Base-by-base conservation (phyloP, 2,329 filamentous ascomycete species). In the Penicillium sp. region DNA sequence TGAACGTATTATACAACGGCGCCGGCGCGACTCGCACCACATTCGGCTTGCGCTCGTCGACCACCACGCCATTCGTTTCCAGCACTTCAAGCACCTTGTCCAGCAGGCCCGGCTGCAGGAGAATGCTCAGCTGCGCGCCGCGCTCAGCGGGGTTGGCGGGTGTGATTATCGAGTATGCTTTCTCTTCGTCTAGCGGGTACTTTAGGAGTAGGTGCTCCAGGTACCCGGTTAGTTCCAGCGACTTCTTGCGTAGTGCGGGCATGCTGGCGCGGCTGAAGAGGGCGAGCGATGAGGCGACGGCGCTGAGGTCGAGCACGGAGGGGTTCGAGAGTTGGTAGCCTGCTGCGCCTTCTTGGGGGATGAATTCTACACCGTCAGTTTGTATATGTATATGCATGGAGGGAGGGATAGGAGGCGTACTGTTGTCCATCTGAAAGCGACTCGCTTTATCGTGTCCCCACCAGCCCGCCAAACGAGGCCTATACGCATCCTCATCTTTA, bases 251-350 rank as follows among this genome's bases (percentile, higher is more conserved):
- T 47, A 96, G 72, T 3, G 81, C 81, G 4, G 74, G 68, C 81
- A 96, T 92, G 42, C 75, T 80, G 0, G 90, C 90, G 68, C 85
- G 80, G 61, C 81, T 81, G 70, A 94, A 94, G 23, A 96, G 80
- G 23, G 85, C 84, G 5, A 96, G 76, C 1, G 88, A 86, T 0
- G 85, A 90, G 9, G 84, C 78, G 2, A 96, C 79, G n/a, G 86
- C 83, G 14, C 88, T 88, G 47, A 92, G 81, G 65, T 95, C 90
- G 6, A 94, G 78, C 11, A 86, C 89, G 0, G 85, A 90, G 1
- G 89, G 90, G 69, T 96, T 97, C 51, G 87, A 90, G n/a, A 93
- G 71, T 71, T 96, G 90, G 73, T 85, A 96, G 3, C 91, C 91
- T 33, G 81, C 84, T 0, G 91, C 92, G 40, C 92, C 91, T 2